Evolutionary conservation across 1,284 basidiomycete species (phyloP).

Genomic region (Rhizoctonia solani): DNA sequence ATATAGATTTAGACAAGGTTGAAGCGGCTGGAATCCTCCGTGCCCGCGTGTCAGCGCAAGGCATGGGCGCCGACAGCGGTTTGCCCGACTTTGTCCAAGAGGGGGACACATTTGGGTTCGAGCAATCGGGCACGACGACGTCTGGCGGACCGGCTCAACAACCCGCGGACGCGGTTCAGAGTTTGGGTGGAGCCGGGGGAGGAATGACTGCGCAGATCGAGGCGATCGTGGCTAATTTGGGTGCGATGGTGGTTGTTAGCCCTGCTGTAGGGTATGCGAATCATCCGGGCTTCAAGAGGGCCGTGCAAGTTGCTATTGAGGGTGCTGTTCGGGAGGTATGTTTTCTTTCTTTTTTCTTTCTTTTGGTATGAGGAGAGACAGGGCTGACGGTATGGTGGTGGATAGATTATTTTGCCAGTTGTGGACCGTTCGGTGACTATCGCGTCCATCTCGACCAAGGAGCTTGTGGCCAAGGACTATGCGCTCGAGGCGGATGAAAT

Average conservation of each 20-base stretch:
- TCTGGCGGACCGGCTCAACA: neutral
- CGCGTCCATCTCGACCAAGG: conserved; percentile 95
- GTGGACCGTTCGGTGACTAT: conserved; percentile 99
- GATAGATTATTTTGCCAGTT: conserved; percentile 95
- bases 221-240: conserved; percentile 74
- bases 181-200: conserved; percentile 8
- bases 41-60: conserved; percentile 42
- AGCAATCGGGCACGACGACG: neutral
- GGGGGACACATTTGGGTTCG: conserved; percentile 47
- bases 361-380: neutral
- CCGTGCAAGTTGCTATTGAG: conserved; percentile 90
- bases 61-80: conserved; percentile 48
- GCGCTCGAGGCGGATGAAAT: conserved; percentile 92
- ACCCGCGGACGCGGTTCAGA: neutral
- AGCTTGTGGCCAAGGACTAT: conserved; percentile 96
- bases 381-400: neutral
- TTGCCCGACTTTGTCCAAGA: conserved; percentile 73
- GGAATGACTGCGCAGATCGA: conserved; percentile 61
- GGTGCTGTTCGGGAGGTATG: conserved; percentile 90
- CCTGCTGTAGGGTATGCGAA: conserved; percentile 71
- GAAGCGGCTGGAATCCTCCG: conserved; percentile 85
- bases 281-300: conserved; percentile 87
- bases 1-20: conserved; percentile 84
- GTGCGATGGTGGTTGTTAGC: conserved; percentile 79
- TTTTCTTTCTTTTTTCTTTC: conserved; percentile 9